Percentiles rank a stretch among this genome's conserved stretches.
phyloP scores from a whole-genome alignment of 208 protist genomes.

The Leptomonas pyrrhocoris region DNA sequence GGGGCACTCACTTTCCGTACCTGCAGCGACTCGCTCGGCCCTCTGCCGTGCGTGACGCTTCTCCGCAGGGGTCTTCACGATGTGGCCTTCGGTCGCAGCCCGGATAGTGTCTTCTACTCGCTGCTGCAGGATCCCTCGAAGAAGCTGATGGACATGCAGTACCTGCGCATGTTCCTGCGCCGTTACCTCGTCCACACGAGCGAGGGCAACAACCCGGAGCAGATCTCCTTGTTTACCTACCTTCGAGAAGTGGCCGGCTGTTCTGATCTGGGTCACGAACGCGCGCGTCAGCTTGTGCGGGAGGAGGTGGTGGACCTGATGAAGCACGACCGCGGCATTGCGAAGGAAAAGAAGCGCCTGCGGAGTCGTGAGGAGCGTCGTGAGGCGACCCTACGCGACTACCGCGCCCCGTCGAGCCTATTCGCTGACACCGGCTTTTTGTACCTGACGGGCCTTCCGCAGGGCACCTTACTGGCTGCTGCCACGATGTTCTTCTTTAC shows the following conservation, averaged over 20 bases:
- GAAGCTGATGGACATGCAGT: constrained; percentile 70
- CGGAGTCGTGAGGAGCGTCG: constrained; percentile 11
- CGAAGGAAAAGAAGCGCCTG: constrained; percentile 27
- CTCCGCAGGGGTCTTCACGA: constrained; percentile 57
- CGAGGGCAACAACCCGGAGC: constrained; percentile 64
- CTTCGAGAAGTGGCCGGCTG: constrained; percentile 43
- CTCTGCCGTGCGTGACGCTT: constrained; percentile 76
- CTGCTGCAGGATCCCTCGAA: constrained; percentile 56
- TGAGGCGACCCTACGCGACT: constrained; percentile 27
- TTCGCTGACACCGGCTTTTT: constrained; percentile 55
- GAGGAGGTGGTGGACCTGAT: constrained; percentile 65
- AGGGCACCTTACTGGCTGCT: constrained; percentile 56
- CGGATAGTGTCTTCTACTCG: constrained; percentile 48
- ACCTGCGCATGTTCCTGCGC: constrained; percentile 74
- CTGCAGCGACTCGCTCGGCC: constrained; percentile 35
- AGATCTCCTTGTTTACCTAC: constrained; percentile 59
- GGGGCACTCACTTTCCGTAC: not conserved
- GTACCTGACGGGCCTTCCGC: constrained; percentile 55
- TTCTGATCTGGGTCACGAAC: constrained; percentile 43
- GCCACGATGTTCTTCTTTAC: constrained; percentile 39
- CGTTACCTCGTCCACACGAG: constrained; percentile 80
- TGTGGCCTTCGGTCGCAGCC: constrained; percentile 62
- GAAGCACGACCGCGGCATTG: constrained; percentile 50
- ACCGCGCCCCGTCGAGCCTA: constrained; percentile 36
- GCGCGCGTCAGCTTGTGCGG: constrained; percentile 40